Evolutionary conservation across 2,329 filamentous ascomycete species (phyloP), one percentile per base, ranked within the genome.

Genomic region (Penicillium olsonii): DNA sequence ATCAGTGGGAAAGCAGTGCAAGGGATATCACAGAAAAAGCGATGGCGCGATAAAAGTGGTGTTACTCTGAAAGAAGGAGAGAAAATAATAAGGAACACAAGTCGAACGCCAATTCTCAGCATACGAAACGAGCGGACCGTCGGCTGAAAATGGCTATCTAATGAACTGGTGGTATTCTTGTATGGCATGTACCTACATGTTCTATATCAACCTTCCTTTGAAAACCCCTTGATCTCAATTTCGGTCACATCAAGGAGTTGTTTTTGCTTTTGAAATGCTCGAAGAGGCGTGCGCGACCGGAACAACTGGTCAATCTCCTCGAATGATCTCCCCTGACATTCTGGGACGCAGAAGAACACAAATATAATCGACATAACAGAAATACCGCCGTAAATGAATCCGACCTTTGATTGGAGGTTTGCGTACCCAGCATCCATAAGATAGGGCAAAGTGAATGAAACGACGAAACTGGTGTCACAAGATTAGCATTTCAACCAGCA

Each of bases 331-430:
- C 60, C 55, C 26, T 52, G 50, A n/a, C 46, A 55, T 27, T 60
- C 56, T 3, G 56, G 54, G 2, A 60, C 53, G 34, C 49, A 61
- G 19, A 63, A 49, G 10, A 54, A 55, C 2, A 51, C 64, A 38
- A 61, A 67, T 8, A 60, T 22, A 14, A 60, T 38, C 2, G 59
- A 55, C 3, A 57, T 44, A 17, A 60, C 37, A 3, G 60, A 54
- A 31, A 56, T 57, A 22, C 60, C 55, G 5, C 69, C 72, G 37
- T 69, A 75, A n/a, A 75, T 71, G 39, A 72, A 74, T 2, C 71
- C 70, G 0, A 74, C 62, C 33, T 68, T 71, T 15, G 60, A 61
- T 0, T 63, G 67, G 1, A 75, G 60, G 12, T 57, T 58, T 5
- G 69, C 73, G 37, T 74, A 73, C 2, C 59, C 57, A 1, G 57